Base-by-base conservation (phyloP, 345 rosid genomes). In the Ailanthus altissimus region DNA sequence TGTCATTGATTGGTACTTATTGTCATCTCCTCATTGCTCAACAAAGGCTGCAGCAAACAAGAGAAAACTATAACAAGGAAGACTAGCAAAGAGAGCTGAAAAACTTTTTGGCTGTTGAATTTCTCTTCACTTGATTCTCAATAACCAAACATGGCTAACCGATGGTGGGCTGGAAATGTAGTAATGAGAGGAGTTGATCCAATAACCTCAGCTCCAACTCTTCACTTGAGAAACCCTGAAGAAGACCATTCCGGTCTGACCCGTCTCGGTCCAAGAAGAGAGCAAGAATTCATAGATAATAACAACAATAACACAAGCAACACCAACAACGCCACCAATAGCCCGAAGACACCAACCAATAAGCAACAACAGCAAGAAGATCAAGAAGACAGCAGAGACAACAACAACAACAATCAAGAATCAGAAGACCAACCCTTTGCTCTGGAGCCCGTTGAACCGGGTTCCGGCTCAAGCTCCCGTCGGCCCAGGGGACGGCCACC, bases 401-500 rank as follows among this genome's bases (percentile, higher is more conserved):
- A 77, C 56, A 20, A 66, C 75, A 75, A 78, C 72, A 53, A 16
- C 56, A n/a, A n/a, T n/a, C 72, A 8, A 23, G 85, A 43, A 74
- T 75, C 77, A 36, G 84, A 75, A 12, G 87, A 80, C 54, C 85
- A 42, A 32, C 70, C 56, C 38, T 23, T 81, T 36, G 75, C 79
- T 73, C 47, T 73, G 73, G 90, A 81, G 10, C 64, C 78, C 14
- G 38, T 64, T 18, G 90, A 88, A 75, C 83, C 86, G 9, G 86
- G 92, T 0, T 82, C 92, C 40, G 88, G 89, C 4, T 83, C 88
- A 18, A 81, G 80, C 11, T 85, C 88, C 46, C 92, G 98, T 0
- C 85, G 98, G 32, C 95, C 97, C 0, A 86, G 98, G 77, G 98
- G 98, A 0, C 77, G 98, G 21, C 99, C 99, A 0, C 87, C 94